A percentile compares a stretch with the other conserved stretches of the same genome.
phyloP scores from a whole-genome alignment of 116 monocot genomes.

The Posidonia oceanica region DNA sequence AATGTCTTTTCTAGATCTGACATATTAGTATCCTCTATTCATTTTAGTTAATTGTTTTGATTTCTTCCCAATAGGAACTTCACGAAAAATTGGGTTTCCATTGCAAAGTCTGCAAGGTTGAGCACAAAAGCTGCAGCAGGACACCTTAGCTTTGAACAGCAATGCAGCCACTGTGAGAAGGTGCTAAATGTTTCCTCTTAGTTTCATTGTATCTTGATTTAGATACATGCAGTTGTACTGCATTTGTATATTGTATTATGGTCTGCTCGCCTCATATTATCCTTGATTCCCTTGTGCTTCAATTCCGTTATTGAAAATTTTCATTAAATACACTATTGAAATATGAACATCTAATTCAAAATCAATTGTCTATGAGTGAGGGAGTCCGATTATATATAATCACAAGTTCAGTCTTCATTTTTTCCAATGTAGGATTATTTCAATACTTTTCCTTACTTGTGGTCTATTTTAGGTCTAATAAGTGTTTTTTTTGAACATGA shows the following conservation, averaged over 20 bases:
- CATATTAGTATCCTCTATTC: not conserved
- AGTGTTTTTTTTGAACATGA: too few species aligned
- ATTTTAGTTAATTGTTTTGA: not conserved
- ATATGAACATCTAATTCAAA: too few species aligned
- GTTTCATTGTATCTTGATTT: not conserved
- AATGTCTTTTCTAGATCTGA: not conserved
- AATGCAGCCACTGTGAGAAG: slow-evolving; percentile 95
- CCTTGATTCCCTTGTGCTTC: not conserved
- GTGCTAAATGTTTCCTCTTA: slow-evolving; percentile 16
- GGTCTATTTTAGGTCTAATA: too few species aligned
- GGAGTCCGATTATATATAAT: too few species aligned
- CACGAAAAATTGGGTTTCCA: slow-evolving; percentile 79
- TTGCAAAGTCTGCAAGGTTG: slow-evolving; percentile 81
- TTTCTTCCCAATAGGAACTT: slow-evolving; percentile 42
- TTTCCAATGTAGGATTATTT: too few species aligned
- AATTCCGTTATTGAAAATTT: too few species aligned
- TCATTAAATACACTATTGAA: too few species aligned
- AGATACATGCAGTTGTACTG: not conserved
- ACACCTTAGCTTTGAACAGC: slow-evolving; percentile 67
- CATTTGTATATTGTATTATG: not conserved
- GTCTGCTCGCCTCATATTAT: not conserved
- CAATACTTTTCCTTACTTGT: too few species aligned
- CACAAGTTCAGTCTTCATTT: too few species aligned
- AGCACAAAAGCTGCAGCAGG: slow-evolving; percentile 93
- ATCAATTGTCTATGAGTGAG: too few species aligned